Evolutionary conservation across 352 stramenopile genomes (phyloP), one percentile per base, ranked within the genome.

Genomic region (Peronospora destructor): DNA sequence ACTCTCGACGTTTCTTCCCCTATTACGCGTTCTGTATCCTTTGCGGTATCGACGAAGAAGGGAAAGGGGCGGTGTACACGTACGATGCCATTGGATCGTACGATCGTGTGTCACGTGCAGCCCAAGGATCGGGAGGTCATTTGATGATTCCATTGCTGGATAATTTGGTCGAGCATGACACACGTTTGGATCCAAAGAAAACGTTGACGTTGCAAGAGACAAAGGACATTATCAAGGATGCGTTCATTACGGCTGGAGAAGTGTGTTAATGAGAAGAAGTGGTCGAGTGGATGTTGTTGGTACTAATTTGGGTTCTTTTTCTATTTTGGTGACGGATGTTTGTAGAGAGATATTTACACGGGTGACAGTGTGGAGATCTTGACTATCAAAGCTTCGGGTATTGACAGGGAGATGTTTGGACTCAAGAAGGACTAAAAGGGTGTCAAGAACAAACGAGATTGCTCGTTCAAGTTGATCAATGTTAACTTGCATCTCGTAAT

Each of bases 1-100:
- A 99, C 76, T 95, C 92, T 72, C 80, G 87, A 16, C 85, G 97
- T 30, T 99, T 99, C 70, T 99, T 99, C 76, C 97, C 97, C 23
- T 99, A 98, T 76, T 99, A 99, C 67, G 87, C 94, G 26, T 98
- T 99, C 68, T 98, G 97, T 65, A 92, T 99, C 49, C 71, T 99
- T 13, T 93, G 84, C 21, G 96, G 97, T 16, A 85, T 99, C 33
- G 96, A 99, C 69, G 83, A 91, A 41, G 75, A 98, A 40, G 95
- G 96, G 33, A 98, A 97, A 56, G 96, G 96, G 13, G 90, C 76
- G 12, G 87, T 99, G 28, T 99, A 98, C 76, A 97, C 91, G 49
- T 99, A 99, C 80, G 96, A 99, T 78, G 95, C 95, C 45, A 95
- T 98, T 61, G 96, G 96, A 33, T 97, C 79, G 38, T 73, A 89